Evolutionary conservation across 2,329 filamentous ascomycete species (phyloP).

Genomic region (Achaetomium macrosporum): DNA sequence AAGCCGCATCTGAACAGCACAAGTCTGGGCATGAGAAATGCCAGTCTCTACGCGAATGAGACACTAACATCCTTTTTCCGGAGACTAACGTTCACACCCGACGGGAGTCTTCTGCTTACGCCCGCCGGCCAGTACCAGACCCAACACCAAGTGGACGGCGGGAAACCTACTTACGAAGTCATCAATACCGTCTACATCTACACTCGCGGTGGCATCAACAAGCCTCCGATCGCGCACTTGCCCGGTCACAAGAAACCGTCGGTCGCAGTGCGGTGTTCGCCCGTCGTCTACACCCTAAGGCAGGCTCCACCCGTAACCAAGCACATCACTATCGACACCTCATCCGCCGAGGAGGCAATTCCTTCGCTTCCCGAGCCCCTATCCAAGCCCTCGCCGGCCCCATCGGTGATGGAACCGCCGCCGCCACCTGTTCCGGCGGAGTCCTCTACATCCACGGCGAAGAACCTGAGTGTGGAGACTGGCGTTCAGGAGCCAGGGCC

Average conservation of each 20-base stretch:
- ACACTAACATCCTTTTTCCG: conserved; percentile 96
- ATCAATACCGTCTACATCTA: conserved; percentile 99
- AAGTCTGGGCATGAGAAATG: conserved; percentile 66
- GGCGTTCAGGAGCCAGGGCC: conserved; percentile 50
- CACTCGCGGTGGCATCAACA: conserved; percentile 91
- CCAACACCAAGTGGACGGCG: conserved; percentile 58
- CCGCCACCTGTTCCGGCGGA: conserved; percentile 52
- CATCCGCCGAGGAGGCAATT: conserved; percentile 78
- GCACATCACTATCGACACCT: conserved; percentile 92
- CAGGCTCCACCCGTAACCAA: conserved; percentile 64
- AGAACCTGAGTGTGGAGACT: conserved; percentile 39
- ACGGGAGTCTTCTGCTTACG: conserved; percentile 88
- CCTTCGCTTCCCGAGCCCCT: conserved; percentile 78
- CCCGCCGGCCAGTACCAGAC: conserved; percentile 94
- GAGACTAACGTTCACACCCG: conserved; percentile 86
- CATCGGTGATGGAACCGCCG: conserved; percentile 76
- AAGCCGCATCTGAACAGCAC: conserved; percentile 59
- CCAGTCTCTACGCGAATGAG: conserved; percentile 91
- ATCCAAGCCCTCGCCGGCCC: conserved; percentile 51
- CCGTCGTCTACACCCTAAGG: conserved; percentile 77
- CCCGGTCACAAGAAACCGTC: conserved; percentile 98
- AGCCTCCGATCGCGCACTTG: conserved; percentile 88
- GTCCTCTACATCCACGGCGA: conserved; percentile 48
- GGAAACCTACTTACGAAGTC: conserved; percentile 77
- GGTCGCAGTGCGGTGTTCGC: conserved; percentile 90